These are phyloP conservation scores for Candida suzukii DNA, from an alignment of 805 yeast species.

Conservation along the genomic window DNA sequence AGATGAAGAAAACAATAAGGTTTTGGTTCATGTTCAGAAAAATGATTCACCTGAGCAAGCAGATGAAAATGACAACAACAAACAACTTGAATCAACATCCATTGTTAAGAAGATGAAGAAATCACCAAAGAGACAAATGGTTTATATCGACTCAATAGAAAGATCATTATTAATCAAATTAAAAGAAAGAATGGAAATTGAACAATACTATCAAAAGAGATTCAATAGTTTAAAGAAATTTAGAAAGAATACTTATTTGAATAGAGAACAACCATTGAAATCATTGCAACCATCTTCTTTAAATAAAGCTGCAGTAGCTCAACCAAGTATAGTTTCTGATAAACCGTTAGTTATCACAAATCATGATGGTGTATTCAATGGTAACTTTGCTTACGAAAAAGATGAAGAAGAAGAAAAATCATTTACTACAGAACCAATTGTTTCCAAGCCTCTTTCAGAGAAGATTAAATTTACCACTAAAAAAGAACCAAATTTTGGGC, in stretches of 20 bases:
- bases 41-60: too few species aligned
- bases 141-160: slow-evolving; percentile 24
- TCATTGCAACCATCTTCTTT: too few species aligned
- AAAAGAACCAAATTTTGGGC: slow-evolving; percentile 8
- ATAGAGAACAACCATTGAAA: neutral
- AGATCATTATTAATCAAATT: slow-evolving; percentile 24
- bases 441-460: slow-evolving; percentile 9
- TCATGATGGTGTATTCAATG: slow-evolving; percentile 17
- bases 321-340: too few species aligned
- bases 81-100: neutral
- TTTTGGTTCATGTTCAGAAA: too few species aligned
- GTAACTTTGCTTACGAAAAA: slow-evolving; percentile 10
- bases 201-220: slow-evolving; percentile 40
- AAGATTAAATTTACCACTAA: slow-evolving; percentile 17
- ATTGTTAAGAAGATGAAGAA: neutral
- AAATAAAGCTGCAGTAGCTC: too few species aligned
- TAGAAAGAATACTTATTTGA: neutral
- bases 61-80: too few species aligned
- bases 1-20: too few species aligned
- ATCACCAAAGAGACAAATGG: neutral
- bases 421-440: too few species aligned
- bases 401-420: slow-evolving; percentile 2
- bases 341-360: slow-evolving; percentile 6
- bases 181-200: slow-evolving; percentile 32
- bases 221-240: slow-evolving; percentile 11